These are phyloP conservation scores for Lactifluus rugatus DNA, from an alignment of 768 basidiomycete species.

Conservation along the genomic window DNA sequence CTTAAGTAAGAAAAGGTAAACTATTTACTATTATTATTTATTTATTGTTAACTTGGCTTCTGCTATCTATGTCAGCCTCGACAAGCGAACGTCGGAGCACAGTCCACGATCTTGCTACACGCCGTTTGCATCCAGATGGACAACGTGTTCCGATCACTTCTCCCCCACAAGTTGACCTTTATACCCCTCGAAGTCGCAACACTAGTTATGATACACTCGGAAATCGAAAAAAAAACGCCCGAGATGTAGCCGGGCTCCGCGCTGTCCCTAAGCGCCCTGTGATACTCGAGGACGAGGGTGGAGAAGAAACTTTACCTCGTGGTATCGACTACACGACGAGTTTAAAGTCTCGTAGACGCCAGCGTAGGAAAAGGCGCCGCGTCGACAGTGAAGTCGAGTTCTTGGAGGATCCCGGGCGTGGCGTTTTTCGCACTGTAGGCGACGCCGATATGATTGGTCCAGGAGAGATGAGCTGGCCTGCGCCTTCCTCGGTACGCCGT, in stretches of 20 bases:
- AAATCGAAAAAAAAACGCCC: conserved; percentile 62
- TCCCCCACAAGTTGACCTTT: conserved; percentile 27
- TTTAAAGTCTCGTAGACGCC: conserved; percentile 2
- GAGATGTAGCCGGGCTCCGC: conserved; percentile 48
- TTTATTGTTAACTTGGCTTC: not conserved
- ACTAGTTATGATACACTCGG: conserved; percentile 39
- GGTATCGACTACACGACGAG: conserved; percentile 19
- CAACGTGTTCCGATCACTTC: conserved; percentile 38
- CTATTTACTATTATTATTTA: too few relatives aligned
- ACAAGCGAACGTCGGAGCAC: conserved; percentile 35
- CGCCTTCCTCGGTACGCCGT: conserved; percentile 46
- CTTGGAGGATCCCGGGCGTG: not conserved
- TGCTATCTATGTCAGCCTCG: not conserved
- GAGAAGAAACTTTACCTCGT: conserved; percentile 17
- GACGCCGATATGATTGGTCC: not conserved
- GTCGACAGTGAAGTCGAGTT: conserved; percentile 13
- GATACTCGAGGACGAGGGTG: conserved; percentile 20
- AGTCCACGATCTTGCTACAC: conserved; percentile 53
- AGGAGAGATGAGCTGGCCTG: conserved; percentile 3
- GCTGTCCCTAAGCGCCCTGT: conserved; percentile 30
- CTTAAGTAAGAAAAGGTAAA: too few relatives aligned
- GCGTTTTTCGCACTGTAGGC: not conserved
- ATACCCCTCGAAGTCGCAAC: conserved; percentile 28
- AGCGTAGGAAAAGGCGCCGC: conserved; percentile 2
- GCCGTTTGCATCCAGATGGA: conserved; percentile 59